Evolutionary conservation across 2,329 filamentous ascomycete species (phyloP), one percentile per base, ranked within the genome.

Genomic region (Paraphoma sp.): DNA sequence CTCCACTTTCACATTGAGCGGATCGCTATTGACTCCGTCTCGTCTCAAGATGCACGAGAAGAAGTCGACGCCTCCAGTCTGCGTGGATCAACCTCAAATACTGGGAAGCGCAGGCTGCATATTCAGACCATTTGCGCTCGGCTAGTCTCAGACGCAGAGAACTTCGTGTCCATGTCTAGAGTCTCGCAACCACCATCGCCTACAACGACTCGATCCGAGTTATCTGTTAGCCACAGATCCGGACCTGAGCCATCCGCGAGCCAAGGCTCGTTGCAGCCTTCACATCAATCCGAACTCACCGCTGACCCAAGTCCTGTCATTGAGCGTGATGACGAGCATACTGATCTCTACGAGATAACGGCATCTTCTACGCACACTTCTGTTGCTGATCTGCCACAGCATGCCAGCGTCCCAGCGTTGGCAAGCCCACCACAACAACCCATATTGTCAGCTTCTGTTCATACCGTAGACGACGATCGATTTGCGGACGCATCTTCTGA

Each of bases 1-100:
- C 81, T 92, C 49, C 86, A 88, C 68, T 80, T 93, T 31, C 83
- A 84, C 18, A 77, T 93, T 12, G 85, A 89, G 17, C 81, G 83
- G 51, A 82, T 92, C 38, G 83, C 87, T 53, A 83, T 92, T 5
- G 88, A 92, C 62, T 89, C 88, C 3, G 82, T 91, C 46, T 69
- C 68, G 6, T 60, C 72, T 31, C 59, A 62, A 49, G 63, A 69
- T 46, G 51, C 65, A 17, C 61, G 52, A n/a, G 56, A 74, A n/a
- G 53, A 74, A 12, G 40, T 70, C 18, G 59, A 57, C 6, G 40
- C 63, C 33, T 29, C 53, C 7, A 54, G 53, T 12, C 51, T 52
- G 45, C 28, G 54, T 50, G 54, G 54, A 7, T 23, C 60, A 10
- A 68, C 79, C 1, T 81, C 81, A 23, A 89, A 85, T 70, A 80